Evolutionary conservation across 2,329 filamentous ascomycete species (phyloP).

Genomic region (Penicillium brasilianum): DNA sequence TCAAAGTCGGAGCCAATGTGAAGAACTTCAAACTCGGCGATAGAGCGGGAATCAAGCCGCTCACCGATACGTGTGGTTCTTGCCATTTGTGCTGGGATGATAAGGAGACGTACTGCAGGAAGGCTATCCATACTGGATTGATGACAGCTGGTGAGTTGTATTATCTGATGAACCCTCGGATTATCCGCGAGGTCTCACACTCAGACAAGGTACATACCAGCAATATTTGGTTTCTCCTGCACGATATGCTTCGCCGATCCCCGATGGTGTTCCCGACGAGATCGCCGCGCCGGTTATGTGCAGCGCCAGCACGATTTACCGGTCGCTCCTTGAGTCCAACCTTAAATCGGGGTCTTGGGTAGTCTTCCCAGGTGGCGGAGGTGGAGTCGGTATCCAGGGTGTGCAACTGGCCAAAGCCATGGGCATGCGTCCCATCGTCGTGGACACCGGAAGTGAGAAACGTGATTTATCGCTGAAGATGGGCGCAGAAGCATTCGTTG

Average conservation of each 20-base stretch:
- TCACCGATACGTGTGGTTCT: slow-evolving; percentile 57
- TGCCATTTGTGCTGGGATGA: slow-evolving; percentile 59
- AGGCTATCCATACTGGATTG: slow-evolving; percentile 46
- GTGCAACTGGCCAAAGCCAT: slow-evolving; percentile 61
- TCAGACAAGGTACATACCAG: slow-evolving; percentile 58
- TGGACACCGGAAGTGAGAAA: slow-evolving; percentile 59
- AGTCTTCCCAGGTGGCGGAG: slow-evolving; percentile 49
- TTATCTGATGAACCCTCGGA: not conserved
- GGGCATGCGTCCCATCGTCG: slow-evolving; percentile 62
- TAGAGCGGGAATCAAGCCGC: slow-evolving; percentile 58
- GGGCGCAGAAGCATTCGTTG: slow-evolving; percentile 63
- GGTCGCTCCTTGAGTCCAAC: slow-evolving; percentile 58
- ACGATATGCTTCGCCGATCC: slow-evolving; percentile 60
- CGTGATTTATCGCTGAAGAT: slow-evolving; percentile 53
- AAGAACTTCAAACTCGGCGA: slow-evolving; percentile 60
- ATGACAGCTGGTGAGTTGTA: slow-evolving; percentile 42
- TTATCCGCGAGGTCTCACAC: not conserved
- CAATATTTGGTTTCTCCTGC: slow-evolving; percentile 64
- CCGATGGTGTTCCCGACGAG: slow-evolving; percentile 60
- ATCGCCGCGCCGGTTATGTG: slow-evolving; percentile 67
- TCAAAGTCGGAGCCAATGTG: slow-evolving; percentile 60
- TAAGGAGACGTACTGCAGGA: slow-evolving; percentile 56
- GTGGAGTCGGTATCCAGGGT: slow-evolving; percentile 63
- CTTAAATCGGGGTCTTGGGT: slow-evolving; percentile 60
- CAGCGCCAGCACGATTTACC: slow-evolving; percentile 62